phyloP scores from a whole-genome alignment of 345 rosid genomes.

The Psidium guajava region DNA sequence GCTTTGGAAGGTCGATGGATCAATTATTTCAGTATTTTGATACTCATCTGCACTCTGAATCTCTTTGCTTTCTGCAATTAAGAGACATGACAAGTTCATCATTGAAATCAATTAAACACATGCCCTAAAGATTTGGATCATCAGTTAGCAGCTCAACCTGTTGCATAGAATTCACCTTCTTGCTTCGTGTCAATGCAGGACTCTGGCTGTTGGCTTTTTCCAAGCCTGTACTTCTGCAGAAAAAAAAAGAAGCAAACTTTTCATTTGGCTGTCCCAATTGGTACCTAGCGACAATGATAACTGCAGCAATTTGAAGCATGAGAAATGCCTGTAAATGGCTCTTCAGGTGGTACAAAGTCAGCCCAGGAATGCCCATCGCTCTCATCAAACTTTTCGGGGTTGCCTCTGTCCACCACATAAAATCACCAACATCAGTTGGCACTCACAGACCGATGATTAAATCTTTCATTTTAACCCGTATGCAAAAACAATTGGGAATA shows the following conservation, averaged over 20 bases:
- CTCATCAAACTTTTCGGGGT: constrained; percentile 92
- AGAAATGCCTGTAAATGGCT: constrained; percentile 78
- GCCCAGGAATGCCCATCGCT: constrained; percentile 74
- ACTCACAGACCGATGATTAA: background rate
- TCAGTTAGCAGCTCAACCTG: background rate
- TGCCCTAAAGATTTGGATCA: background rate
- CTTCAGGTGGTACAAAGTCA: constrained; percentile 89
- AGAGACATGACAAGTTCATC: background rate
- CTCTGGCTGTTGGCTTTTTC: constrained; percentile 54
- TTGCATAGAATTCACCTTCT: constrained; percentile 14
- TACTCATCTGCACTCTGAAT: constrained; percentile 20
- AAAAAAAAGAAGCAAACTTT: constrained; percentile 2
- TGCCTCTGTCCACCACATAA: constrained; percentile 52
- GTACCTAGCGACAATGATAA: background rate
- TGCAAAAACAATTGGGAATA: background rate
- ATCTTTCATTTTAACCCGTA: background rate
- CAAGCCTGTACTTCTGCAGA: constrained; percentile 79
- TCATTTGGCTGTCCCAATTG: background rate
- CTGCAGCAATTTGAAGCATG: background rate
- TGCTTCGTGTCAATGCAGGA: constrained; percentile 21
- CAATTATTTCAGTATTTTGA: constrained; percentile 8
- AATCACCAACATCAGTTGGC: background rate
- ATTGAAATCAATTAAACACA: background rate
- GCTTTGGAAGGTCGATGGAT: constrained; percentile 24
- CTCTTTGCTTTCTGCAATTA: constrained; percentile 35